Base-by-base conservation (phyloP, 2,329 filamentous ascomycete species). In the Thelonectria blattea region DNA sequence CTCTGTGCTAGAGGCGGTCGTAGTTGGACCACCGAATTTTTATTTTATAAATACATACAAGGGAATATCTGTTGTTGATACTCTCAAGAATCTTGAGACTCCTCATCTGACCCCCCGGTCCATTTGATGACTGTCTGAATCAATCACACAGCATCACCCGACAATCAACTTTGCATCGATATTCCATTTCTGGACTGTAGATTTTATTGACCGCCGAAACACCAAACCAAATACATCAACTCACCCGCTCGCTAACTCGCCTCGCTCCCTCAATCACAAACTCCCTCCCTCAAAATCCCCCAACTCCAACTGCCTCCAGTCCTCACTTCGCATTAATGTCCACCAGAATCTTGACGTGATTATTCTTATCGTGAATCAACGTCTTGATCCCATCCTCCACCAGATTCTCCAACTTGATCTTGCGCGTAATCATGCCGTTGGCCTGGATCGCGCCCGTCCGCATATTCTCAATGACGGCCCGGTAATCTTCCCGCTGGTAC, bases 321-420 rank as follows among this genome's bases (percentile, higher is more conserved):
- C 34, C n/a, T 37, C 57, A 70, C 56, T 64, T 66, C 6, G 54
- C 65, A 18, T 67, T 58, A 2, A 75, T 60, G 17, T 86, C 80
- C 2, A 89, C 83, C 47, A 89, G 64, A 30, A 89, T 84, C 74
- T 89, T 89, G 27, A 88, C 85, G 66, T 88, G 84, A 54, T 80
- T 83, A 47, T 88, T 84, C 67, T 85, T 87, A 62, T 88, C 81
- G 7, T 83, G 73, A 34, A 88, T 82, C 56, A 89, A 72, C 1
- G 83, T 78, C 57, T 81, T 78, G 64, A 88, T 84, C 0, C 85
- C 87, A 39, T 83, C 79, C 34, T 87, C 79, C 0, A 87, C 83
- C 11, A 88, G 72, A 17, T 84, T 76, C 18, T 85, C 80, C 42
- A 89, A 74, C 50, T 76, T 72, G 43, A 89, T 84, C 67, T 78